A percentile compares a stretch with the other conserved stretches of the same genome.
These are phyloP conservation scores for Nadsonia starkeyi-henricii DNA, from an alignment of 1,139 yeast genomes.

Conservation along the genomic window DNA sequence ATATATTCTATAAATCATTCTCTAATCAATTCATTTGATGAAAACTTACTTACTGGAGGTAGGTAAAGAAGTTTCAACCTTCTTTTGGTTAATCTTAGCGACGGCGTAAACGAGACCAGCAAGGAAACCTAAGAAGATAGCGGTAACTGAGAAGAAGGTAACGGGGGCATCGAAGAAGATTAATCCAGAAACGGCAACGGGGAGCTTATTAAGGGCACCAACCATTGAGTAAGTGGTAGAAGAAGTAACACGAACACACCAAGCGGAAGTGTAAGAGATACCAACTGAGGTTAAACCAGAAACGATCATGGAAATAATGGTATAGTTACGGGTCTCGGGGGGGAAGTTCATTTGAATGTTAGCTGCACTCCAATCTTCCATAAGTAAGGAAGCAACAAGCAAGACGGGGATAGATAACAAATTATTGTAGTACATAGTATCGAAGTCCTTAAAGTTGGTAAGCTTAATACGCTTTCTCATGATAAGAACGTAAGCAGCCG, in stretches of 20 bases:
- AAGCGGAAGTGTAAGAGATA: conserved; percentile 95
- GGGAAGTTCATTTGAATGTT: conserved; percentile 74
- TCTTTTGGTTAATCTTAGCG: conserved; percentile 70
- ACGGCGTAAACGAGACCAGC: conserved; percentile 94
- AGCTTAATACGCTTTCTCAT: conserved; percentile 96
- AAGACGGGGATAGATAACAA: conserved; percentile 82
- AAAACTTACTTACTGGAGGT: conserved; percentile 12
- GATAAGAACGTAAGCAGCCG: conserved; percentile 84
- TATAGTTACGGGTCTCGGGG: conserved; percentile 46
- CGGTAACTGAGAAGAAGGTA: conserved; percentile 80
- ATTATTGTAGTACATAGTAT: conserved; percentile 97
- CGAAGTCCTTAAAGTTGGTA: conserved; percentile 93
- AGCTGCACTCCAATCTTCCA: conserved; percentile 86
- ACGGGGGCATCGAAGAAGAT: conserved; percentile 89
- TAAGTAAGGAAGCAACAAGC: conserved; percentile 52
- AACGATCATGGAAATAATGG: conserved; percentile 69
- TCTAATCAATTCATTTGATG: too few relatives aligned
- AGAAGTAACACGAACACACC: conserved; percentile 98
- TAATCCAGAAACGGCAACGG: conserved; percentile 90
- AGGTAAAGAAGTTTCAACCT: conserved; percentile 24
- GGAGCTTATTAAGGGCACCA: conserved; percentile 95
- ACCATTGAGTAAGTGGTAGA: conserved; percentile 98
- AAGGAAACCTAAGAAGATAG: conserved; percentile 81
- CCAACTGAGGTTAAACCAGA: conserved; percentile 93
- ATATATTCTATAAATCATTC: too few relatives aligned